Evolutionary conservation across 495 filamentous ascomycete species (phyloP).

Genomic region (Podospora bellae-mahoneyi): DNA sequence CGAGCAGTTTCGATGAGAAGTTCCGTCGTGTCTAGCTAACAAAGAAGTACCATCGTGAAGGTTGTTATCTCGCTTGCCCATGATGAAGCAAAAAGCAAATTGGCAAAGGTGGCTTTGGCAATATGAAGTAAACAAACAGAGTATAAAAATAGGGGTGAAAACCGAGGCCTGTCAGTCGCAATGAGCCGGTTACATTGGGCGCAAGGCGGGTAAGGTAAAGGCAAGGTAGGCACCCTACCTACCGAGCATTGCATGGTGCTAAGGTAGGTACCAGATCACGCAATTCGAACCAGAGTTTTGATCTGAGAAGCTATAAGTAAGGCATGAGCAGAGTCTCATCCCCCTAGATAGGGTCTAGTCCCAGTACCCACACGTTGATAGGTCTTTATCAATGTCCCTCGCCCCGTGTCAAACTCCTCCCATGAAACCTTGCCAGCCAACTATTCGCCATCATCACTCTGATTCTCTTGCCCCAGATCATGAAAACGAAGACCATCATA

Average conservation of each 20-base stretch:
- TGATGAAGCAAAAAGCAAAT: background rate
- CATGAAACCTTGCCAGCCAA: conserved; percentile 36
- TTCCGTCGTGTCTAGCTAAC: too few relatives aligned
- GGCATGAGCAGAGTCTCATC: background rate
- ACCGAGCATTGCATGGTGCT: background rate
- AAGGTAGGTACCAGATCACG: background rate
- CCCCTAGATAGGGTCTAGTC: too few relatives aligned
- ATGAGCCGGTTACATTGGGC: background rate
- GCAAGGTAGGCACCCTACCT: background rate
- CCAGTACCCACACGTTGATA: too few relatives aligned
- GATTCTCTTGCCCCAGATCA: conserved; percentile 38
- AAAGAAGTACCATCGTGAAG: too few relatives aligned
- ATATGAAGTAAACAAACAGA: background rate
- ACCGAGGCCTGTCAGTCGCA: background rate
- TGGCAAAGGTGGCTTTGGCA: background rate
- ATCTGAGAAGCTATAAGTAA: background rate
- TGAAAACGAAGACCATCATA: conserved; percentile 36
- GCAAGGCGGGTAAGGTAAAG: background rate
- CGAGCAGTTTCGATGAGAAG: background rate
- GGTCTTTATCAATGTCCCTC: conserved; percentile 15
- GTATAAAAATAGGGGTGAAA: background rate
- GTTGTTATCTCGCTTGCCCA: background rate
- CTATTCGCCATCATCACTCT: conserved; percentile 30
- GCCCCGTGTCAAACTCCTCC: conserved; percentile 11
- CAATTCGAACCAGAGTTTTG: background rate